phyloP scores from a whole-genome alignment of 441 rosid species.

The Aquilaria agallochum region DNA sequence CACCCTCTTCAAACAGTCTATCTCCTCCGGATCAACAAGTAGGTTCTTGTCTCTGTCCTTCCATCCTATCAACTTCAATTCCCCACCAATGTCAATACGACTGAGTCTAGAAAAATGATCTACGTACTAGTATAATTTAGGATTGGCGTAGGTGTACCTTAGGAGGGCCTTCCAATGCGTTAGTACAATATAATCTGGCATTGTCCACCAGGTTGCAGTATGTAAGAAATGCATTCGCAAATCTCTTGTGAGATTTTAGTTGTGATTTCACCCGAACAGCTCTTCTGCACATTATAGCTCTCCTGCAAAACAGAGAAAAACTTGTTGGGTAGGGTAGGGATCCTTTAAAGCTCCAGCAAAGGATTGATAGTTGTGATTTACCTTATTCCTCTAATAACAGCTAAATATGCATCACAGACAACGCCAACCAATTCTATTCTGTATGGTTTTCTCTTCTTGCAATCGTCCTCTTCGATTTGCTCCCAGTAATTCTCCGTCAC shows the following conservation, averaged over 20 bases:
- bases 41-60: constrained; percentile 86
- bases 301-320: constrained; percentile 38
- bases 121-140: not conserved
- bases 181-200: constrained; percentile 85
- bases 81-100: constrained; percentile 19
- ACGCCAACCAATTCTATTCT: constrained; percentile 96
- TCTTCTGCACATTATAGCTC: constrained; percentile 92
- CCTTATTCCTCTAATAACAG: constrained; percentile 95
- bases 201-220: constrained; percentile 84
- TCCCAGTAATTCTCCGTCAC: constrained; percentile 92
- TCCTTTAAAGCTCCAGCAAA: no score
- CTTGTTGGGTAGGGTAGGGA: no score
- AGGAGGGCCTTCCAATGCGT: constrained; percentile 88
- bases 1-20: constrained; percentile 63
- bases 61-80: constrained; percentile 90
- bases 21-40: constrained; percentile 94
- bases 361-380: constrained; percentile 11
- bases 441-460: constrained; percentile 73
- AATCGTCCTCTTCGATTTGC: constrained; percentile 66
- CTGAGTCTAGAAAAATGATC: constrained; percentile 2
- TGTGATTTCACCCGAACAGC: constrained; percentile 91
- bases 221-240: constrained; percentile 83
- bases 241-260: constrained; percentile 88
- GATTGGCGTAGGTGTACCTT: constrained; percentile 42
- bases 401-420: constrained; percentile 91